A percentile compares a stretch with the other conserved stretches of the same genome.
phyloP scores from a whole-genome alignment of 495 filamentous ascomycete species.

The Aspergillus carlsbadensis region DNA sequence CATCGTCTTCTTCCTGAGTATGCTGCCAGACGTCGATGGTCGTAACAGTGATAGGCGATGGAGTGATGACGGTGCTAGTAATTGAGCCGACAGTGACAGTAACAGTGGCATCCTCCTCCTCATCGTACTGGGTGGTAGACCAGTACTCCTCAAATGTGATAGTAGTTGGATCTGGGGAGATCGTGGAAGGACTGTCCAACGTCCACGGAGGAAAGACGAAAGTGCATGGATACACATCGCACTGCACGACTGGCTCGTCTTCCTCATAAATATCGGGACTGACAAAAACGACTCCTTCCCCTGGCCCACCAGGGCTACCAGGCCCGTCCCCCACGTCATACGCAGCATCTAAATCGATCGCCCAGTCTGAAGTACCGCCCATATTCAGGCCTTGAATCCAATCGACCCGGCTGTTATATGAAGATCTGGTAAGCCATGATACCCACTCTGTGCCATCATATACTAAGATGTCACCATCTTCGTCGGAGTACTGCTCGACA shows the following conservation, averaged over 20 bases:
- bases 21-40: background rate
- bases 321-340: background rate
- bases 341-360: slow-evolving; percentile 28
- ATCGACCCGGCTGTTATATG: slow-evolving; percentile 9
- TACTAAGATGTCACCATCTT: slow-evolving; percentile 36
- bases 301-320: background rate
- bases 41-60: background rate
- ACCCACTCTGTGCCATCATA: slow-evolving; percentile 43
- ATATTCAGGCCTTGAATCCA: slow-evolving; percentile 27
- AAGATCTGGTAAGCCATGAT: slow-evolving; percentile 31
- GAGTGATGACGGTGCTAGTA: background rate
- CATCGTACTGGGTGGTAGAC: background rate
- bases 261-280: background rate
- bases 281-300: background rate
- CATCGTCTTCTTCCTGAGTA: background rate
- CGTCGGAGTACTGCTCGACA: slow-evolving; percentile 1
- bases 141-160: background rate
- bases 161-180: background rate
- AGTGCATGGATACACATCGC: background rate
- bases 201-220: background rate
- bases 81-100: background rate
- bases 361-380: slow-evolving; percentile 39
- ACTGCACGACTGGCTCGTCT: background rate
- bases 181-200: background rate
- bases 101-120: background rate